These are phyloP conservation scores for Cercospora zeina DNA, from an alignment of 2,329 filamentous ascomycete species.

Conservation along the genomic window DNA sequence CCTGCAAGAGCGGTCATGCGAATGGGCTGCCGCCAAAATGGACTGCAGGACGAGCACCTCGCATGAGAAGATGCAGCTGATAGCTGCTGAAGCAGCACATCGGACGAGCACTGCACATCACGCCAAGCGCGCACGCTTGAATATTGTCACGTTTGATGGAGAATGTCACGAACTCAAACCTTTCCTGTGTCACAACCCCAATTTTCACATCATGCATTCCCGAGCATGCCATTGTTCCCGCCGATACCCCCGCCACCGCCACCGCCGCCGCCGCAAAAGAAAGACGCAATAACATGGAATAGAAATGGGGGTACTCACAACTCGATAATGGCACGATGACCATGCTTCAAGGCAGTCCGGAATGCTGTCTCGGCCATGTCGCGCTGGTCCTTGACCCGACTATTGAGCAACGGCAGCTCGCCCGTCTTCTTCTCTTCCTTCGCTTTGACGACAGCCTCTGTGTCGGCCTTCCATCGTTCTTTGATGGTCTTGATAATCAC, in stretches of 20 bases:
- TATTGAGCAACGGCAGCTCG: slow-evolving; percentile 57
- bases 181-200: not conserved
- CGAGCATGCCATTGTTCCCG: not conserved
- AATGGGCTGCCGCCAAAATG: not conserved
- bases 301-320: slow-evolving; percentile 39
- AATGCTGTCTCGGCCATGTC: slow-evolving; percentile 57
- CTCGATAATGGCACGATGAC: slow-evolving; percentile 51
- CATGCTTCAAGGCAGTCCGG: slow-evolving; percentile 48
- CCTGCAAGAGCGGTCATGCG: no score
- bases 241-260: not conserved
- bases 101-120: not conserved
- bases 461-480: slow-evolving; percentile 62
- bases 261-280: slow-evolving; percentile 12
- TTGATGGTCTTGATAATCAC: slow-evolving; percentile 61
- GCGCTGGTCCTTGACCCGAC: slow-evolving; percentile 59
- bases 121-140: not conserved
- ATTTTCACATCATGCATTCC: not conserved
- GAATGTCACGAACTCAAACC: not conserved
- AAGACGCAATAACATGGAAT: slow-evolving; percentile 1
- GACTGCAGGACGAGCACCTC: not conserved
- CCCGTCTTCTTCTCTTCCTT: slow-evolving; percentile 58
- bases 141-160: not conserved
- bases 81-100: not conserved
- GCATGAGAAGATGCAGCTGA: not conserved
- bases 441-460: slow-evolving; percentile 57